These are phyloP conservation scores for Pharus latifolius DNA, from an alignment of 176 grass and related monocot species.

Conservation along the genomic window DNA sequence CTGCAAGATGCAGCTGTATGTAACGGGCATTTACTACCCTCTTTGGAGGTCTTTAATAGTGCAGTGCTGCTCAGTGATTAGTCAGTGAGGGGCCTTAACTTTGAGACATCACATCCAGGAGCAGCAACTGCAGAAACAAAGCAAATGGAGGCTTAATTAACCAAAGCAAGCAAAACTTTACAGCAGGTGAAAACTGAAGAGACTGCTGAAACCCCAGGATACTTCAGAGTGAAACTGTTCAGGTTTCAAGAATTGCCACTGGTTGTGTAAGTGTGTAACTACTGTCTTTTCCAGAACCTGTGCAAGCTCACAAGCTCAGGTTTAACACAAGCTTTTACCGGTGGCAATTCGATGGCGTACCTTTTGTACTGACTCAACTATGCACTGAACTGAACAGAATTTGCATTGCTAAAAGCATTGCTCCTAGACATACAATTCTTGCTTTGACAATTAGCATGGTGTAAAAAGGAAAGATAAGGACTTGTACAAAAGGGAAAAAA, in stretches of 20 bases:
- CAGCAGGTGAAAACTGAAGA: background rate
- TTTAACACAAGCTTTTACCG: too few species aligned
- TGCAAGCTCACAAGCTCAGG: too few species aligned
- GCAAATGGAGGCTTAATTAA: background rate
- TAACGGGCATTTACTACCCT: slow-evolving; percentile 13
- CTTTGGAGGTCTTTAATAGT: background rate
- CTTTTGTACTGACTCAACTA: background rate
- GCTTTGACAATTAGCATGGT: background rate
- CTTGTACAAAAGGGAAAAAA: background rate
- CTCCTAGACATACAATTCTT: background rate
- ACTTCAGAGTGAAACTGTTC: background rate
- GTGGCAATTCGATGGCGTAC: background rate
- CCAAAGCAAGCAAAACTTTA: background rate
- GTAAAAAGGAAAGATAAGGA: background rate
- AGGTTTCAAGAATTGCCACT: background rate
- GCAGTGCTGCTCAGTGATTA: slow-evolving; percentile 25
- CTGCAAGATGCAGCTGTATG: slow-evolving; percentile 11
- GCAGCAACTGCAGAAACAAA: background rate
- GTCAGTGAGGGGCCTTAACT: slow-evolving; percentile 17
- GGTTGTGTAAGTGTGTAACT: background rate
- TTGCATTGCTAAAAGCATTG: background rate
- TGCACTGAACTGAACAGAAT: background rate
- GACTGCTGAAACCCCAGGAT: background rate
- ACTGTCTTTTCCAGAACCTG: background rate
- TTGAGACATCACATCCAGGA: slow-evolving; percentile 33